These are phyloP conservation scores for Lasiodiplodia citricola DNA, from an alignment of 2,329 filamentous ascomycete species.

Conservation along the genomic window DNA sequence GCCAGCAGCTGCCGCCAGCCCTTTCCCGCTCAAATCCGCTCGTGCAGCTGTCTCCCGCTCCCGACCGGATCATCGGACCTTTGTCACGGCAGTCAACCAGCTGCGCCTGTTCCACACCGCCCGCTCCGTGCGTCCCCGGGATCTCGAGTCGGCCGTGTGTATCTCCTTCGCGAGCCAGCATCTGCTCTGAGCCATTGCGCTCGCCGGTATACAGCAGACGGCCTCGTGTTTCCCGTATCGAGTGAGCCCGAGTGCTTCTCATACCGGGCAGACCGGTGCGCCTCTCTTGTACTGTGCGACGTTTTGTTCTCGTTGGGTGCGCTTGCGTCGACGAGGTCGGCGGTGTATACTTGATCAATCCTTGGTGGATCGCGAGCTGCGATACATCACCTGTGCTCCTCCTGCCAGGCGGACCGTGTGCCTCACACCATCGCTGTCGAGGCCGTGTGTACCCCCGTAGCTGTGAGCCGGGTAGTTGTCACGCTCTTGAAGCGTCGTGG, in stretches of 20 bases:
- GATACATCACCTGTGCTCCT: neutral
- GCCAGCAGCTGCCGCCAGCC: neutral
- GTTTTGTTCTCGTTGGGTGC: neutral
- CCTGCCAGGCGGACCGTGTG: neutral
- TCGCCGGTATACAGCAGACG: slow-evolving; percentile 5
- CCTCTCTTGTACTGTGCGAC: neutral
- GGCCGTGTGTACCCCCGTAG: neutral
- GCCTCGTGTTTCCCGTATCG: neutral
- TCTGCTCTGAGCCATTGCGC: neutral
- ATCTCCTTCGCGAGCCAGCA: neutral
- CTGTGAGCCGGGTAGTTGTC: neutral
- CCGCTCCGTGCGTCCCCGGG: neutral
- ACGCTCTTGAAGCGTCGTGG: too few species aligned
- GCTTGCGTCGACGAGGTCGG: neutral
- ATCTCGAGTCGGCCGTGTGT: neutral
- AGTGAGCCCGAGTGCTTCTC: neutral
- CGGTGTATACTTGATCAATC: neutral
- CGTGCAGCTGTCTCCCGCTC: neutral
- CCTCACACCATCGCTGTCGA: neutral
- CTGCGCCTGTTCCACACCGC: neutral
- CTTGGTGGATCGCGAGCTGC: neutral
- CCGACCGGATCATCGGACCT: neutral
- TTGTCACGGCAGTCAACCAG: neutral
- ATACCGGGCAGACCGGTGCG: neutral
- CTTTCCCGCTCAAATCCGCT: neutral